Percentiles rank a stretch among this genome's conserved stretches.
These are phyloP conservation scores for Trichoderma erinaceum DNA, from an alignment of 495 filamentous ascomycete genomes.

Conservation along the genomic window DNA sequence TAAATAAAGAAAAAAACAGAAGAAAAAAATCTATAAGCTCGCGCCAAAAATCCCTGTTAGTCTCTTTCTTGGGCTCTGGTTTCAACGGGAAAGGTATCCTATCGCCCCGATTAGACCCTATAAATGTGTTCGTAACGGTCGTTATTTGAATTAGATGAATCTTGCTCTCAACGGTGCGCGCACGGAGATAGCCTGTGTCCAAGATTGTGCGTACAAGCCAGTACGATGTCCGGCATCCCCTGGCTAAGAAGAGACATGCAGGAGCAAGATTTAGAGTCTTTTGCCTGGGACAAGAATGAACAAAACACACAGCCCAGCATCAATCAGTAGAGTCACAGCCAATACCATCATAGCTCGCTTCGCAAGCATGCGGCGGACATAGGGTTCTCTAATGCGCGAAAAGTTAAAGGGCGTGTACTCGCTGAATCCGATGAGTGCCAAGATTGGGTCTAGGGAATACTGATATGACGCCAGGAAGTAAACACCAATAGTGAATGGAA, in stretches of 20 bases:
- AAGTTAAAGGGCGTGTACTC: constrained; percentile 95
- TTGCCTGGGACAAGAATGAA: constrained; percentile 94
- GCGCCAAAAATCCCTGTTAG: neutral
- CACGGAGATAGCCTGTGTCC: neutral
- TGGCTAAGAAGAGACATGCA: neutral
- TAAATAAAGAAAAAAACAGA: neutral
- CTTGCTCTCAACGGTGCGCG: neutral
- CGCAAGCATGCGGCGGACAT: constrained; percentile 73
- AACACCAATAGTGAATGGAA: constrained; percentile 87
- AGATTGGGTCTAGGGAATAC: constrained; percentile 85
- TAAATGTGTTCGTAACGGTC: constrained; percentile 5
- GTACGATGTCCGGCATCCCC: neutral
- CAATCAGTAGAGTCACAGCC: constrained; percentile 62
- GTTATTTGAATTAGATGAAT: neutral
- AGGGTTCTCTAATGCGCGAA: constrained; percentile 77
- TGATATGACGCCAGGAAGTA: constrained; percentile 87
- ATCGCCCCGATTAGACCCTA: neutral
- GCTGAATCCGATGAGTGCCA: constrained; percentile 82
- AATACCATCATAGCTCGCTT: constrained; percentile 76
- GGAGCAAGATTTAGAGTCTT: constrained; percentile 49
- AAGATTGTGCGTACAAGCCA: neutral
- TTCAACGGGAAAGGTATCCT: neutral
- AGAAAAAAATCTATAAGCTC: neutral
- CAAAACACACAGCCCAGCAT: constrained; percentile 67
- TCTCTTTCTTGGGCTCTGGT: neutral